These are phyloP conservation scores for Cladorrhinum sp. DNA, from an alignment of 2,329 filamentous ascomycete species.

Conservation along the genomic window DNA sequence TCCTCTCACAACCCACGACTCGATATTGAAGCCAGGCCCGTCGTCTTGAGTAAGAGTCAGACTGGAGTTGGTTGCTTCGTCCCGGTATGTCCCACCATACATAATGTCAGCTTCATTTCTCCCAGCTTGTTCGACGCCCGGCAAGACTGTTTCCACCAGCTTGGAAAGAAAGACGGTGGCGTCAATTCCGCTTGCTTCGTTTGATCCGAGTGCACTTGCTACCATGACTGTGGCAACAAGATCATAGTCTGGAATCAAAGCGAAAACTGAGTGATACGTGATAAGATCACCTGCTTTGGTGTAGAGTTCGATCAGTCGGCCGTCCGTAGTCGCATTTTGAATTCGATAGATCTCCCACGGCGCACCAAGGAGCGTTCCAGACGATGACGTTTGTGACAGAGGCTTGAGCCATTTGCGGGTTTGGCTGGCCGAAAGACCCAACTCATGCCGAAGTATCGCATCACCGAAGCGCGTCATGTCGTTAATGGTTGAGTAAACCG, in stretches of 20 bases:
- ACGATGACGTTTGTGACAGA: constrained; percentile 36
- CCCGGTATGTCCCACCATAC: constrained; percentile 39
- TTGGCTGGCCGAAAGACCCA: constrained; percentile 35
- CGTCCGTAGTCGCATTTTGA: constrained; percentile 36
- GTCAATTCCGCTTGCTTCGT: constrained; percentile 14
- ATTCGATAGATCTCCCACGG: constrained; percentile 48
- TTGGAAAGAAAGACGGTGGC: constrained; percentile 23
- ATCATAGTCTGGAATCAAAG: constrained; percentile 46
- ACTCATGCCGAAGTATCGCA: constrained; percentile 42
- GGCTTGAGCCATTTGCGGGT: constrained; percentile 48
- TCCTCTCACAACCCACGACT: constrained; percentile 39
- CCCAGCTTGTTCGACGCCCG: constrained; percentile 42
- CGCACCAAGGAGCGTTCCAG: constrained; percentile 39
- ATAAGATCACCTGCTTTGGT: constrained; percentile 45
- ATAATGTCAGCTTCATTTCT: constrained; percentile 33
- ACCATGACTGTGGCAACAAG: constrained; percentile 41
- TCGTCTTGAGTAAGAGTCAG: constrained; percentile 35
- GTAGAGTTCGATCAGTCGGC: constrained; percentile 45
- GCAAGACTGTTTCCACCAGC: constrained; percentile 37
- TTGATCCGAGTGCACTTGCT: constrained; percentile 26
- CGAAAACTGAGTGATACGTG: constrained; percentile 40
- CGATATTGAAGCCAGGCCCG: constrained; percentile 39
- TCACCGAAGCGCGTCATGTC: constrained; percentile 43
- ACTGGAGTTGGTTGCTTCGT: constrained; percentile 39
- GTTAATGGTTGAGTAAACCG: constrained; percentile 40